Conservation (phyloP, 2,329 filamentous ascomycete species). For the Alternaria consortialis region DNA sequence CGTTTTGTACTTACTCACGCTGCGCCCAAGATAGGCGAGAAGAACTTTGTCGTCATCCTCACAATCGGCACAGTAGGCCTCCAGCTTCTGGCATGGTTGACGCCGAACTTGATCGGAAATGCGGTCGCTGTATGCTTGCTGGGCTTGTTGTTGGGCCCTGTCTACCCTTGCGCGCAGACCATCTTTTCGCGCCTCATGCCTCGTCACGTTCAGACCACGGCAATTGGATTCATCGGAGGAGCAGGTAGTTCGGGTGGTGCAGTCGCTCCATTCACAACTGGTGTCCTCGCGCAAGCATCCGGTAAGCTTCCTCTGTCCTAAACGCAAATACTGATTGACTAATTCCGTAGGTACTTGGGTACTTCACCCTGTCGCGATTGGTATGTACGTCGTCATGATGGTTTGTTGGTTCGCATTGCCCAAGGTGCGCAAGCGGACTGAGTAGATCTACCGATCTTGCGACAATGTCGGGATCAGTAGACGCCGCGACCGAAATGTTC, state of each 20-base stretch:
- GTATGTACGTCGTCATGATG: slow-evolving; percentile 71
- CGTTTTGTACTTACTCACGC: slow-evolving; percentile 75
- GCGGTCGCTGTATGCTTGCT: slow-evolving; percentile 66
- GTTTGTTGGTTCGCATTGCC: slow-evolving; percentile 71
- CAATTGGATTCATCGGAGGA: slow-evolving; percentile 73
- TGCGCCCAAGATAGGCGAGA: slow-evolving; percentile 75
- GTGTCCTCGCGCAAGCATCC: slow-evolving; percentile 67
- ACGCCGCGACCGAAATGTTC: neutral
- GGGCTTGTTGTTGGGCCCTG: slow-evolving; percentile 77
- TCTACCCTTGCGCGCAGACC: slow-evolving; percentile 77
- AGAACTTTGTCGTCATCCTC: slow-evolving; percentile 70
- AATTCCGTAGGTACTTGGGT: slow-evolving; percentile 66
- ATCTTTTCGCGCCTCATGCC: slow-evolving; percentile 70
- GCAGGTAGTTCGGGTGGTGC: slow-evolving; percentile 76
- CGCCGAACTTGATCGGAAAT: slow-evolving; percentile 71
- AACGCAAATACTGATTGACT: neutral
- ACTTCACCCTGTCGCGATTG: slow-evolving; percentile 72
- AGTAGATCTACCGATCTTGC: slow-evolving; percentile 53
- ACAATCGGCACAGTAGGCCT: slow-evolving; percentile 70
- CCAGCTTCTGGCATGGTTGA: slow-evolving; percentile 79
- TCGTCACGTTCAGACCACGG: slow-evolving; percentile 67
- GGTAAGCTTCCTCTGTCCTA: neutral
- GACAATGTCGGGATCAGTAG: neutral
- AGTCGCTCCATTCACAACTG: slow-evolving; percentile 71
- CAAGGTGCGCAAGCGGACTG: slow-evolving; percentile 65